A percentile compares a stretch with the other conserved stretches of the same genome.
These are phyloP conservation scores for Simmondsia chinensis DNA, from an alignment of 148 eudicot species.

Conservation along the genomic window DNA sequence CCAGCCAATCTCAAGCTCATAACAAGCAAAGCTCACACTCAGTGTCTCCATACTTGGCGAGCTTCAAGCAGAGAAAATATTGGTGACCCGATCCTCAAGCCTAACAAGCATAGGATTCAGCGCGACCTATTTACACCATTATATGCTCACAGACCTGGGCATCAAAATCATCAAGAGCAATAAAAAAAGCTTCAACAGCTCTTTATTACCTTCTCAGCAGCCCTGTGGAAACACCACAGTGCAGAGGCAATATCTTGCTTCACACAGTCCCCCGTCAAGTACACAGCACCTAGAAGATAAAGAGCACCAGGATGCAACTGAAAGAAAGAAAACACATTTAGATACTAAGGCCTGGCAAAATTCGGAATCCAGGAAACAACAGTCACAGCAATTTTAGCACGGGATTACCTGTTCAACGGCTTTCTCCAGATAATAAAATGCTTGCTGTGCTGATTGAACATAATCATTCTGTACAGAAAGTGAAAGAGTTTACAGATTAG, in stretches of 20 bases:
- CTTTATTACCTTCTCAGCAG: constrained; percentile 89
- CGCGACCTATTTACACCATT: no score
- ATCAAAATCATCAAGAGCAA: no score
- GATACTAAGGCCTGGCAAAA: constrained; percentile 9
- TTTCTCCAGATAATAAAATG: constrained; percentile 81
- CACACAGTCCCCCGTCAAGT: constrained; percentile 90
- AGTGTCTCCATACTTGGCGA: no score
- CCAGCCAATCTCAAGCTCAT: no score
- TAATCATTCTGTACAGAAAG: constrained; percentile 52
- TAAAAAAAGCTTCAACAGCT: constrained; percentile 4
- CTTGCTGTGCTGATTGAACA: constrained; percentile 74
- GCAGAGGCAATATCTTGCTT: constrained; percentile 73
- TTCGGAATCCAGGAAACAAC: not conserved
- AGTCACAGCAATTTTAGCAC: not conserved
- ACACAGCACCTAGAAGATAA: constrained; percentile 85
- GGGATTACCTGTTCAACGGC: constrained; percentile 77
- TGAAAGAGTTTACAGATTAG: no score
- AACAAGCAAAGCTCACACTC: no score
- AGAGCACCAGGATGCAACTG: constrained; percentile 95
- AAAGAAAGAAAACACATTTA: constrained; percentile 15
- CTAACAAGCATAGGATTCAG: no score
- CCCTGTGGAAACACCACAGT: constrained; percentile 92
- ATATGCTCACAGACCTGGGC: no score
- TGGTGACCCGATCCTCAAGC: no score
- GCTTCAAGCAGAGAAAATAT: no score